A percentile compares a stretch with the other conserved stretches of the same genome.
phyloP scores from a whole-genome alignment of 2,329 filamentous ascomycete genomes.

The Monosporascus sp. region DNA sequence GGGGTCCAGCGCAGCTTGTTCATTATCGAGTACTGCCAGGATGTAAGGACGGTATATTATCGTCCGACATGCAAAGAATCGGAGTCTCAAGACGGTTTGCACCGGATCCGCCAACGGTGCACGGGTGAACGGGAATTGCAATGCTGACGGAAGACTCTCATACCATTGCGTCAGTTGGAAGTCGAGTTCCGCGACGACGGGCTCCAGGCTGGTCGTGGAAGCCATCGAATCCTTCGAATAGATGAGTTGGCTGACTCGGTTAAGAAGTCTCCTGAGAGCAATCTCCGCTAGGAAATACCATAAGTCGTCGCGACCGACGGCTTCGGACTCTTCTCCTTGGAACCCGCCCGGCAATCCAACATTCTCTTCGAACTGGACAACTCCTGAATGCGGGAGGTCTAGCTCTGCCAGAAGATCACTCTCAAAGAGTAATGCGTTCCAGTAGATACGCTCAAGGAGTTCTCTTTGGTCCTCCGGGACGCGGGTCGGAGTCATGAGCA shows the following conservation, averaged over 20 bases:
- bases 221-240: constrained; percentile 69
- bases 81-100: constrained; percentile 71
- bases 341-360: constrained; percentile 75
- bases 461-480: constrained; percentile 67
- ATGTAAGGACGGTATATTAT: constrained; percentile 85
- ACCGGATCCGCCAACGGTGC: constrained; percentile 64
- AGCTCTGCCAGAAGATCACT: constrained; percentile 75
- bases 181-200: constrained; percentile 73
- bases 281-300: constrained; percentile 88
- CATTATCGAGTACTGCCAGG: constrained; percentile 71
- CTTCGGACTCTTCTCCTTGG: constrained; percentile 60
- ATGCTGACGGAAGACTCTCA: constrained; percentile 65
- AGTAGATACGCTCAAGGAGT: constrained; percentile 72
- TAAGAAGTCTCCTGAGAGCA: constrained; percentile 68
- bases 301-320: constrained; percentile 67
- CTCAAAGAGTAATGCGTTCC: constrained; percentile 77
- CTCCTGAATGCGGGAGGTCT: constrained; percentile 75
- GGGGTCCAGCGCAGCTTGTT: constrained; percentile 64
- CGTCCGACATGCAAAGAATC: constrained; percentile 80
- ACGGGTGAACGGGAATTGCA: constrained; percentile 72
- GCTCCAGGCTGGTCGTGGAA: constrained; percentile 68
- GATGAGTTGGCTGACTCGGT: constrained; percentile 73
- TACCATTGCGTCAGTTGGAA: constrained; percentile 84
- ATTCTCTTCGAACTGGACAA: constrained; percentile 75
- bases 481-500: constrained; percentile 67